phyloP scores from a whole-genome alignment of 805 yeast species.

The Yamadazyma kitorensis region DNA sequence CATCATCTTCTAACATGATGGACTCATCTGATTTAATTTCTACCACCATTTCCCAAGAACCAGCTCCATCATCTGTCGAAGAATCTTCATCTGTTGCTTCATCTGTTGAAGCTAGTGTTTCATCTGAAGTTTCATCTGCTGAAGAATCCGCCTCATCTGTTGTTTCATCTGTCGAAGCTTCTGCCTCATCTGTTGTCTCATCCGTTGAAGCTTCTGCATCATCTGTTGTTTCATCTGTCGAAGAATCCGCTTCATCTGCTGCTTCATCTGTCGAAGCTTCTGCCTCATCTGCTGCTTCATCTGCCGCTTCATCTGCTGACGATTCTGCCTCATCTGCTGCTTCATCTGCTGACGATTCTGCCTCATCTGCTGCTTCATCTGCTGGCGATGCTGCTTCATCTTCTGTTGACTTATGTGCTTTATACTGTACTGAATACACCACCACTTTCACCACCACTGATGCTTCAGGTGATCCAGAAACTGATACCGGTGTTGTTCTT shows the following conservation, averaged over 20 bases:
- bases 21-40: constrained; percentile 6
- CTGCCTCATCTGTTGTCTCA: constrained; percentile 2
- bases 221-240: constrained; percentile 5
- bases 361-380: constrained; percentile 1
- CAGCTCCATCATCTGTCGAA: constrained; percentile 3
- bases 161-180: constrained; percentile 1
- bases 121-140: constrained; percentile 22
- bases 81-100: not conserved
- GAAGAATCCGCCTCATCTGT: constrained; percentile 22
- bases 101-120: not conserved
- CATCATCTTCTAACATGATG: constrained; percentile 3
- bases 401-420: not conserved
- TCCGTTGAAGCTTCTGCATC: not conserved
- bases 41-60: not conserved
- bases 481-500: constrained; percentile 14
- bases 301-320: constrained; percentile 7
- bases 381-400: constrained; percentile 1
- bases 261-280: constrained; percentile 4
- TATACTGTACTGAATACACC: constrained; percentile 15
- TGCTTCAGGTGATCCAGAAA: constrained; percentile 12
- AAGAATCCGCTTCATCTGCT: not conserved
- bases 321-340: constrained; percentile 2
- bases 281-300: constrained; percentile 1
- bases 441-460: constrained; percentile 13
- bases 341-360: not conserved